Evolutionary conservation across 2,329 filamentous ascomycete genomes (phyloP), one percentile per base, ranked within the genome.

Genomic region (Pseudocercospora fijiensis): DNA sequence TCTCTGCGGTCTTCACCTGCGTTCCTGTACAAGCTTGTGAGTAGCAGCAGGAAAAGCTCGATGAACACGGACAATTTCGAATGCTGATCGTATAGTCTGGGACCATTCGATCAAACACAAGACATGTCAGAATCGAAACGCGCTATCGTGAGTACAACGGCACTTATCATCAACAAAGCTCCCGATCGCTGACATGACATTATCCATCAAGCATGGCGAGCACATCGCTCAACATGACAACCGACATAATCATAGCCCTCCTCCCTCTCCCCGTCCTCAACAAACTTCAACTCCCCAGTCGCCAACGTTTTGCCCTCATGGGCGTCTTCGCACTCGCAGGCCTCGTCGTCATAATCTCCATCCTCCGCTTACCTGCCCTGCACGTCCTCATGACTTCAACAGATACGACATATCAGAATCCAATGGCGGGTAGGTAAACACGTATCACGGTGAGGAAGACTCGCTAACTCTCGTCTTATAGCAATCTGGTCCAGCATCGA

Each of bases 1-100:
- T 78, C 53, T 77, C 72, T 43, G 75, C 74, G 4, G 74, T 76
- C 43, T 74, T 81, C 62, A 77, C 78, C 53, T 81, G 80, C 64
- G 72, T 72, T 0, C 80, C 80, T 0, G 71, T 80, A 11, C 63
- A 73, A 18, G 75, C 57, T 22, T 58, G 57, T 58, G 8, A 58
- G 57, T 58, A 18, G 8, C 20, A 5, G 28, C 53, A 37, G n/a
- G n/a, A 9, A 4, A 1, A 24, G 24, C 20, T 22, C 45, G 20
- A 26, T 13, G 11, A 18, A 13, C 24, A 20, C 18, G 56, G 16
- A 26, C n/a, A 30, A 45, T 26, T 26, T 16, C 16, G n/a, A n/a
- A n/a, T n/a, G 41, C 57, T 58, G 41, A 58, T 57, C 53, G 41
- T 28, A 26, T 71, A 51, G 81, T 79, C 69, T 82, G 80, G 80